Percentiles rank a stretch among this genome's conserved stretches.
Evolutionary conservation across 1,139 yeast genomes (phyloP).

Genomic region (Sugiyamaella japonica): DNA sequence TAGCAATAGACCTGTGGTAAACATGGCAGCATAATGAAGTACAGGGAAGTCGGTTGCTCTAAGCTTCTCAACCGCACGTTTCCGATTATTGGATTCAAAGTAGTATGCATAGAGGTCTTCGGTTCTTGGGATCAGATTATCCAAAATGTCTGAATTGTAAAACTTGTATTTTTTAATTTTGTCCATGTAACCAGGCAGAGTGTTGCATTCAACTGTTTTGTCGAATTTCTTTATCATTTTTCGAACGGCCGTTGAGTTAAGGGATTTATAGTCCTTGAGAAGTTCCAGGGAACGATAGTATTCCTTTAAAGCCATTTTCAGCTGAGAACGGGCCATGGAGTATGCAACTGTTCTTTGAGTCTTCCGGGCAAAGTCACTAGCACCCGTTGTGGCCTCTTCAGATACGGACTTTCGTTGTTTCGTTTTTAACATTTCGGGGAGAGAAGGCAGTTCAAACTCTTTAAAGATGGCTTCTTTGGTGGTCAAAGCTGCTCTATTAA

Average conservation of each 20-base stretch:
- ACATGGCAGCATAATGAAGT: constrained; percentile 38
- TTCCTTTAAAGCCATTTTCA: constrained; percentile 76
- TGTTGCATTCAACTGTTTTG: constrained; percentile 57
- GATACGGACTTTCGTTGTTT: constrained; percentile 11
- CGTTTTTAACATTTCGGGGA: constrained; percentile 32
- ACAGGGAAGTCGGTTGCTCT: constrained; percentile 50
- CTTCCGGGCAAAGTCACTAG: constrained; percentile 18
- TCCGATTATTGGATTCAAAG: constrained; percentile 73
- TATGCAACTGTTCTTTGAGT: constrained; percentile 46
- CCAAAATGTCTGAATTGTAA: constrained; percentile 64
- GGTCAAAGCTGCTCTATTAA: constrained; percentile 29
- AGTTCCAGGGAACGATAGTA: constrained; percentile 78
- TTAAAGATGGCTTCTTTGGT: constrained; percentile 29
- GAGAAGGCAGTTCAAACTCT: constrained; percentile 38
- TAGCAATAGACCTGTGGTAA: constrained; percentile 54
- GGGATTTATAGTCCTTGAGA: constrained; percentile 68
- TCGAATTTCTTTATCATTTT: constrained; percentile 89
- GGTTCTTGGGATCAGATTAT: constrained; percentile 57
- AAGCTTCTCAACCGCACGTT: constrained; percentile 70
- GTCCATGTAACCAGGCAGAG: constrained; percentile 58
- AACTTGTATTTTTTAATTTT: constrained; percentile 58
- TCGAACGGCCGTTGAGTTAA: constrained; percentile 85
- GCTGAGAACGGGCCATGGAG: constrained; percentile 67
- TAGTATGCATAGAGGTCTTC: constrained; percentile 68
- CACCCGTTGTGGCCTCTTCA: constrained; percentile 15